Conservation (phyloP, 1,284 basidiomycete genomes). For the Cutaneotrichosporon mucoides region DNA sequence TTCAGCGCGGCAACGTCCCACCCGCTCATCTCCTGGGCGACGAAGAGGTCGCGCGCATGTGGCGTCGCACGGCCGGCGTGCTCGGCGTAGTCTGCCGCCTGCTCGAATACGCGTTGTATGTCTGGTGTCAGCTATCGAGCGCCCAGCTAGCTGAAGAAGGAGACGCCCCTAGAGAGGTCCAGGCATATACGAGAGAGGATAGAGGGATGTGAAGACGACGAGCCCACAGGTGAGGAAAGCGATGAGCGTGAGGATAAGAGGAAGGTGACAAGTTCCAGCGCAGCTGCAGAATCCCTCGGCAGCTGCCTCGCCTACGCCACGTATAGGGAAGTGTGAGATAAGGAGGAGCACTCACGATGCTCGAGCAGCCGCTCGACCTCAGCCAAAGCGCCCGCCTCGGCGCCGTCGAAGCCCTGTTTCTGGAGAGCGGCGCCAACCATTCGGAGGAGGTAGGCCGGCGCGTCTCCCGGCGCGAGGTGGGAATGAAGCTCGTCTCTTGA, state of each 20-base stretch:
- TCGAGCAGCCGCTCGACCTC: slow-evolving; percentile 43
- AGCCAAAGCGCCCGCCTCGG: slow-evolving; percentile 39
- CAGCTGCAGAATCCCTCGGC: too few relatives aligned
- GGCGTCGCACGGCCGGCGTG: slow-evolving; percentile 25
- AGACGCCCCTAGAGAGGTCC: too few relatives aligned
- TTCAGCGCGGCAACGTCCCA: slow-evolving; percentile 20
- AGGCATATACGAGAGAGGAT: too few relatives aligned
- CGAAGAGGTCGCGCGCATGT: slow-evolving; percentile 29
- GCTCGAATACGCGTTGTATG: slow-evolving; percentile 34
- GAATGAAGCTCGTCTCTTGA: neutral
- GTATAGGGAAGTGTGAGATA: too few relatives aligned
- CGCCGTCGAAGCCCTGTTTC: slow-evolving; percentile 36
- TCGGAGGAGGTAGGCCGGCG: slow-evolving; percentile 29
- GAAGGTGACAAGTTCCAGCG: too few relatives aligned
- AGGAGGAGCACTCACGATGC: slow-evolving; percentile 29
- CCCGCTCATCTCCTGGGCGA: slow-evolving; percentile 27
- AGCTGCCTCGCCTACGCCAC: too few relatives aligned
- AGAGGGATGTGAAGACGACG: too few relatives aligned
- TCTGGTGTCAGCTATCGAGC: slow-evolving; percentile 22
- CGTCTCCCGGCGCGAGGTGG: slow-evolving; percentile 13
- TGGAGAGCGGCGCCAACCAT: slow-evolving; percentile 28
- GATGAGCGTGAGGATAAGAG: too few relatives aligned
- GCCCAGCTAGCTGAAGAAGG: neutral
- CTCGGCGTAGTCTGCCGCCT: slow-evolving; percentile 29
- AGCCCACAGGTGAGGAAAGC: too few relatives aligned